Evolutionary conservation across 768 basidiomycete species (phyloP), one percentile per base, ranked within the genome.

Genomic region (Pleurotus pulmonarius): DNA sequence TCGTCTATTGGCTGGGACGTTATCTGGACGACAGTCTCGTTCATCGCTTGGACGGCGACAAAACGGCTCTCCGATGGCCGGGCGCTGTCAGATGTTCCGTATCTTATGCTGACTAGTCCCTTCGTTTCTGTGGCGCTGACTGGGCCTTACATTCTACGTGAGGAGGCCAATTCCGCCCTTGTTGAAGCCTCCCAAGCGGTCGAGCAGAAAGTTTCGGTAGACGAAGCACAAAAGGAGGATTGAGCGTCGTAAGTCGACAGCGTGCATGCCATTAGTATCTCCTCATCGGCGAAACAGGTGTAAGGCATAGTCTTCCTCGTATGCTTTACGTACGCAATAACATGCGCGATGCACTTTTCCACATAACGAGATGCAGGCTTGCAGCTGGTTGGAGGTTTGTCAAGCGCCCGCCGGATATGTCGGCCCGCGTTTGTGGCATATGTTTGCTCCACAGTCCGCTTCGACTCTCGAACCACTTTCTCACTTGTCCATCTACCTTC

Each of bases 1-100:
- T 74, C 81, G 1, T 83, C 81, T 9, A 85, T 88, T 37, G 81
- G 83, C 4, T 83, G 82, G 77, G 86, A 88, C 52, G 77, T 85
- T 8, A 63, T 87, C 5, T 86, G 84, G 82, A 80, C 82, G 12
- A 76, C 65, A 16, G 34, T 69, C 1, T 78, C 78, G 0, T 75
- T 79, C 41, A 40, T 73, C 7, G 58, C 67, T 0, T 82, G 79
- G 80, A 58, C 60, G 11, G 38, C 38, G 29, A 54, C 55, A 8
- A 56, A 40, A 12, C 47, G 48, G 16, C 18, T 37, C 4, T 5
- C 34, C 3, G 45, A 57, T 18, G 39, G 53, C 6, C 59, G 57
- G n/a, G 63, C 56, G 38, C 8, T 51, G 15, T 44, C 61, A 8
- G 61, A 64, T 3, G 43, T 64, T 12, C 46, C 59, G 11, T 65